Evolutionary conservation across 352 stramenopile genomes (phyloP).

Genomic region (Pythium sukuiense): DNA sequence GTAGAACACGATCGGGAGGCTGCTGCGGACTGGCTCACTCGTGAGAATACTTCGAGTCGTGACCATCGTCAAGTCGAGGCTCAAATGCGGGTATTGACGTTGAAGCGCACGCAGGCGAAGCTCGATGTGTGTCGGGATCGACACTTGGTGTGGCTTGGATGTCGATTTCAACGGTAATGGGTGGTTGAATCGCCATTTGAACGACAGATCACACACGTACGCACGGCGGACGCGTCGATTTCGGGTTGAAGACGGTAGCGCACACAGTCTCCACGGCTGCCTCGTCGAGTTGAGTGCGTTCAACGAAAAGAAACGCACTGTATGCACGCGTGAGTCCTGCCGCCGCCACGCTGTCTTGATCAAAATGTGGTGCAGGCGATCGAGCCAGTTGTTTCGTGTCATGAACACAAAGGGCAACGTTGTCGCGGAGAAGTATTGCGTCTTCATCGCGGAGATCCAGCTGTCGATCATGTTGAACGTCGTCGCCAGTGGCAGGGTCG

Average conservation of each 20-base stretch:
- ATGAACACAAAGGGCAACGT: conserved; percentile 11
- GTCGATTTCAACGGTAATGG: background rate
- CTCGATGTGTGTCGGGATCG: conserved; percentile 14
- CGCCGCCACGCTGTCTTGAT: conserved; percentile 7
- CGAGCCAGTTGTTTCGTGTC: conserved; percentile 22
- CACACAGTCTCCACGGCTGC: conserved; percentile 3
- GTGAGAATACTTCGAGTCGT: conserved; percentile 15
- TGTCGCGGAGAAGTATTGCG: conserved; percentile 2
- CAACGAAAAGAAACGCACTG: background rate
- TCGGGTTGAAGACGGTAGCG: background rate
- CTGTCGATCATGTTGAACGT: conserved; percentile 23
- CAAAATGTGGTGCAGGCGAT: conserved; percentile 20
- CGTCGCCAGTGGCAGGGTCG: conserved; percentile 2
- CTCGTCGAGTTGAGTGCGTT: background rate
- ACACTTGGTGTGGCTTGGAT: background rate
- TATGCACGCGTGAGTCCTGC: conserved; percentile 12
- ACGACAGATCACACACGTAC: conserved; percentile 1
- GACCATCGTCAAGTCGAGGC: conserved; percentile 18
- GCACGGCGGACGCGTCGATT: background rate
- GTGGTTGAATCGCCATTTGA: conserved; percentile 15
- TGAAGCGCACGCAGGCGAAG: conserved; percentile 7
- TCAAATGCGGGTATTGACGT: conserved; percentile 13
- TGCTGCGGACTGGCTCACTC: background rate
- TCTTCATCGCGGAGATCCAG: background rate
- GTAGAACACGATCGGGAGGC: conserved; percentile 18